Evolutionary conservation across 2,329 filamentous ascomycete genomes (phyloP).

Genomic region (Fusarium secorum): DNA sequence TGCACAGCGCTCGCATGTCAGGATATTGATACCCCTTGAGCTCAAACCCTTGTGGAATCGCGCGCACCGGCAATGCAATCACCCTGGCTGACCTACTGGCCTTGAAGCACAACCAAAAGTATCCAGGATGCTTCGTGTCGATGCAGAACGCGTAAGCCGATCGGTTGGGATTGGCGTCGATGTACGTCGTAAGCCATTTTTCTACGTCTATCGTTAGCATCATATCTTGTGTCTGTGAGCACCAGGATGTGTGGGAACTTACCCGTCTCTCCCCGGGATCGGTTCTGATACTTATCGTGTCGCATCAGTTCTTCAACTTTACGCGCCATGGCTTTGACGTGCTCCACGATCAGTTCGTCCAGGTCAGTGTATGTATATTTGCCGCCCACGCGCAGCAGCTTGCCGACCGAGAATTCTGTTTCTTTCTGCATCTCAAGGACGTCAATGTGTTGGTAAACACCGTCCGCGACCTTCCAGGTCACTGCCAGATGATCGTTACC

Average conservation of each 20-base stretch:
- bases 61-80: slow-evolving; percentile 83
- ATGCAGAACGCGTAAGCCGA: slow-evolving; percentile 97
- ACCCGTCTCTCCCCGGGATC: slow-evolving; percentile 84
- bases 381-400: slow-evolving; percentile 82
- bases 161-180: slow-evolving; percentile 92
- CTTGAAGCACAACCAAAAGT: slow-evolving; percentile 97
- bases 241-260: slow-evolving; percentile 53
- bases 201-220: slow-evolving; percentile 61
- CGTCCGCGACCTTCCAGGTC: slow-evolving; percentile 97
- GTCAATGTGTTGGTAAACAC: slow-evolving; percentile 97
- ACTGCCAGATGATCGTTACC: slow-evolving; percentile 94
- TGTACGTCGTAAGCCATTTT: slow-evolving; percentile 95
- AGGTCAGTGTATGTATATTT: slow-evolving; percentile 95
- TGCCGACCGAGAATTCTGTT: slow-evolving; percentile 93
- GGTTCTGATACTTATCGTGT: slow-evolving; percentile 91
- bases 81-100: slow-evolving; percentile 78
- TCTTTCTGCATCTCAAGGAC: slow-evolving; percentile 97
- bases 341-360: slow-evolving; percentile 95
- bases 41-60: slow-evolving; percentile 93
- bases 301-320: slow-evolving; percentile 97
- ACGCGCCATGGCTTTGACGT: slow-evolving; percentile 96
- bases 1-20: slow-evolving; percentile 93
- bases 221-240: neutral
- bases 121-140: slow-evolving; percentile 88
- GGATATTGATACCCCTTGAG: slow-evolving; percentile 89